Conservation (phyloP, 1,284 basidiomycete genomes). For the Pseudozyma thailandica region DNA sequence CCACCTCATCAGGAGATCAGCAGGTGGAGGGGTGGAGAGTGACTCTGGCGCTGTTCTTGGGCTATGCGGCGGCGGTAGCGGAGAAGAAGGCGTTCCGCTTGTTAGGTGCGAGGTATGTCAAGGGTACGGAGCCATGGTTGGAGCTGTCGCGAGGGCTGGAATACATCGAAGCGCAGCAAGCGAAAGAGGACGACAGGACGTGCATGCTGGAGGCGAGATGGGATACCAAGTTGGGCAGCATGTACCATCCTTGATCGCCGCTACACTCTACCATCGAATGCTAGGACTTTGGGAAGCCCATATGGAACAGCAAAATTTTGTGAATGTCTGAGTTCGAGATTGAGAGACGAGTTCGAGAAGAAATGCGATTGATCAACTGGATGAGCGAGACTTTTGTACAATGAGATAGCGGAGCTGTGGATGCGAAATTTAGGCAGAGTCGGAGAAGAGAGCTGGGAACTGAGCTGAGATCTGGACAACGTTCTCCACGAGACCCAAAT, state of each 20-base stretch:
- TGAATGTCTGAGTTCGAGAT: not conserved
- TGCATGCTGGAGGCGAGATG: slow-evolving; percentile 4
- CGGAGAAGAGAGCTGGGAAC: slow-evolving; percentile 52
- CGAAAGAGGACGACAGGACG: too few species aligned
- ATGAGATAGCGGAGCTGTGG: not conserved
- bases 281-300: too few species aligned
- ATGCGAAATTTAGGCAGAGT: slow-evolving; percentile 12
- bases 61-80: slow-evolving; percentile 13
- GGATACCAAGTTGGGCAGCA: slow-evolving; percentile 33
- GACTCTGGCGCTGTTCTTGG: slow-evolving; percentile 8
- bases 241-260: slow-evolving; percentile 16
- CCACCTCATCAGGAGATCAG: slow-evolving; percentile 68
- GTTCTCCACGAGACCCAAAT: slow-evolving; percentile 53
- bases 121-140: slow-evolving; percentile 47
- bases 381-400: not conserved
- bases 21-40: slow-evolving; percentile 6
- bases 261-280: too few species aligned
- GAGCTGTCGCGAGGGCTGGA: slow-evolving; percentile 29
- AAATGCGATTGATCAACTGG: not conserved
- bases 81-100: slow-evolving; percentile 33
- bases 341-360: not conserved
- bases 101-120: slow-evolving; percentile 50
- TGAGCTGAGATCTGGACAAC: slow-evolving; percentile 50
- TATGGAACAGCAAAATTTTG: not conserved
- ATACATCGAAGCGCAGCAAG: slow-evolving; percentile 2